Base-by-base conservation (phyloP, 148 eudicot species). In the Pouteria glomerata region DNA sequence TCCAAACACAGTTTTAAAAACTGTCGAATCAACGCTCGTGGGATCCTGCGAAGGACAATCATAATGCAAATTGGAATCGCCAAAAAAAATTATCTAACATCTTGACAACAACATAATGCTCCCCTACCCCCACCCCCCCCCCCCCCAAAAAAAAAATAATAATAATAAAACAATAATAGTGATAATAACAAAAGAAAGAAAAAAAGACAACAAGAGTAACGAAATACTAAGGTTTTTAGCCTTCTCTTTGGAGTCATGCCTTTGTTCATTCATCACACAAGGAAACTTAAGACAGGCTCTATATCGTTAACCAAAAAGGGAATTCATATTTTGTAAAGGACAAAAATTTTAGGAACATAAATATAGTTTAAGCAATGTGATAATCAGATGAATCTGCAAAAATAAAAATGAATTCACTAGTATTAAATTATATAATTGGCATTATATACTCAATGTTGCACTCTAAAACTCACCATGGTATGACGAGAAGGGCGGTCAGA, bases 401-500 rank as follows among this genome's bases (percentile, higher is more conserved):
- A 69, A 3, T 23, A 21, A 35, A 30, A n/a, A 53, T 21, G 60
- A 33, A 23, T 26, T 31, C 29, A 26, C 27, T 19, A 68, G 23
- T 21, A 35, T 34, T 21, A 15, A 23, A 55, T 15, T 8, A 42
- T 26, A 27, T 23, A 37, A 55, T 24, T 15, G 4, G 18, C 10
- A 57, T 10, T 35, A 23, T 23, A 56, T 10, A 41, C 63, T 16
- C 33, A 44, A 4, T n/a, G 35, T 62, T 34, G 13, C 11, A 62
- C 47, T 34, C 8, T 31, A 19, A 59, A 37, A 70, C 73, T 70
- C 53, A 70, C 73, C 39, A 48, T 39, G 63, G 51, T 62, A 69
- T 26, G 19, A 37, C 19, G 63, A 39, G 73, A 63, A 41, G 50
- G 61, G 27, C 44, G 63, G 52, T 52, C 76, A 6, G 76, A 74